phyloP scores from a whole-genome alignment of 164 flowering plant species.

The Piper betle region DNA sequence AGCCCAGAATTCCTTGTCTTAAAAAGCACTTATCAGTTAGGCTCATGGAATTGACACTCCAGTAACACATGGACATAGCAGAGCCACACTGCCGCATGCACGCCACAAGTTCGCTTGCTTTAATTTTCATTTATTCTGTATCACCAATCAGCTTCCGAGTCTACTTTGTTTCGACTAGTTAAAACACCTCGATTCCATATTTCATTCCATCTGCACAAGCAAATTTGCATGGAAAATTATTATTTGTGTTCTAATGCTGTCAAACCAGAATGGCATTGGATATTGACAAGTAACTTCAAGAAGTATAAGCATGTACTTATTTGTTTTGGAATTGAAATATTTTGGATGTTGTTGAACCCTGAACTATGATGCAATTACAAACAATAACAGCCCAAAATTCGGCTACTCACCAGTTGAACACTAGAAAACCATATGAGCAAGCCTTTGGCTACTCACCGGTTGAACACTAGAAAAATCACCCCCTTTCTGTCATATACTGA shows the following conservation, averaged over 20 bases:
- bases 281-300: not conserved
- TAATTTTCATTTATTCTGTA: not conserved
- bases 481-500: no score
- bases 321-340: not conserved
- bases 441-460: no score
- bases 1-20: no score
- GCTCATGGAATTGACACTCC: no score
- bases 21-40: no score
- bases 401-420: no score
- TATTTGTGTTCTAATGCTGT: not conserved
- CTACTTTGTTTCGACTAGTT: conserved; percentile 38
- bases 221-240: not conserved
- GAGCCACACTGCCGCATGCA: not conserved
- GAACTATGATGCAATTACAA: not conserved
- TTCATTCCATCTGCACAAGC: conserved; percentile 44
- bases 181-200: conserved; percentile 76
- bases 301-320: not conserved
- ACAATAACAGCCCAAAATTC: no score
- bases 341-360: not conserved
- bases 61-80: not conserved
- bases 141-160: conserved; percentile 13
- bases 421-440: no score
- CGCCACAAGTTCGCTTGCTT: not conserved
- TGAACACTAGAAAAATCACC: no score
- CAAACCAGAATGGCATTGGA: not conserved